phyloP scores from a whole-genome alignment of 768 basidiomycete species.

The Saitozyma podzolica region DNA sequence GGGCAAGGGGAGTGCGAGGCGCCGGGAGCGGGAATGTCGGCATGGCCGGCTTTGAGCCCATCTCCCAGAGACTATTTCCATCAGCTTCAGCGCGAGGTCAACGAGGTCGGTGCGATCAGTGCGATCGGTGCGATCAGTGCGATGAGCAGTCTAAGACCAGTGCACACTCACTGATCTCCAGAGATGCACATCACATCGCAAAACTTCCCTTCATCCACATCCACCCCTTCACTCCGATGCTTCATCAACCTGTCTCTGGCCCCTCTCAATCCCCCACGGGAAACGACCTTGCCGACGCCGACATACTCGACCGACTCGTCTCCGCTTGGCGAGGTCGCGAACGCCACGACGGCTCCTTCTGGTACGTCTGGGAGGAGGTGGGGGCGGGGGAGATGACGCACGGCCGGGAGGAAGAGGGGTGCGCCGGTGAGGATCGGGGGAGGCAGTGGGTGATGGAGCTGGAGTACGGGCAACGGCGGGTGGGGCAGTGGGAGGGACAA shows the following conservation, averaged over 20 bases:
- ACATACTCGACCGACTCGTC: constrained; percentile 28
- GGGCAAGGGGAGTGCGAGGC: constrained; percentile 22
- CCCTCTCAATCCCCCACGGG: constrained; percentile 39
- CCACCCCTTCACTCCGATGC: constrained; percentile 26
- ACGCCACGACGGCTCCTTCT: constrained; percentile 38
- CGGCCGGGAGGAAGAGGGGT: constrained; percentile 48
- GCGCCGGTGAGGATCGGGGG: constrained; percentile 48
- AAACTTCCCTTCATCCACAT: constrained; percentile 45
- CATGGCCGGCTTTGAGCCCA: constrained; percentile 36
- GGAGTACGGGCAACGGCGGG: constrained; percentile 37
- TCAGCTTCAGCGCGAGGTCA: neutral
- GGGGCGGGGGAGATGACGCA: constrained; percentile 35
- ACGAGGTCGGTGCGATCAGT: neutral
- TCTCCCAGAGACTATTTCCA: constrained; percentile 43
- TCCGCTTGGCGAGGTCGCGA: constrained; percentile 24
- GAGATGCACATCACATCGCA: constrained; percentile 47
- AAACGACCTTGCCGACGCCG: constrained; percentile 42
- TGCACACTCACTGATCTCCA: constrained; percentile 41
- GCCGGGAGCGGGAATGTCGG: constrained; percentile 23
- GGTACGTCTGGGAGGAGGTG: constrained; percentile 41
- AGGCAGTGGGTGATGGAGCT: constrained; percentile 45
- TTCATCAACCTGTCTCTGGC: constrained; percentile 37
- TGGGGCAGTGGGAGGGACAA: constrained; percentile 19
- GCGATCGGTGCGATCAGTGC: too few relatives aligned
- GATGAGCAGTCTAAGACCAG: neutral